Base-by-base conservation (phyloP, 164 flowering plant species). In the Vitis amurensis region DNA sequence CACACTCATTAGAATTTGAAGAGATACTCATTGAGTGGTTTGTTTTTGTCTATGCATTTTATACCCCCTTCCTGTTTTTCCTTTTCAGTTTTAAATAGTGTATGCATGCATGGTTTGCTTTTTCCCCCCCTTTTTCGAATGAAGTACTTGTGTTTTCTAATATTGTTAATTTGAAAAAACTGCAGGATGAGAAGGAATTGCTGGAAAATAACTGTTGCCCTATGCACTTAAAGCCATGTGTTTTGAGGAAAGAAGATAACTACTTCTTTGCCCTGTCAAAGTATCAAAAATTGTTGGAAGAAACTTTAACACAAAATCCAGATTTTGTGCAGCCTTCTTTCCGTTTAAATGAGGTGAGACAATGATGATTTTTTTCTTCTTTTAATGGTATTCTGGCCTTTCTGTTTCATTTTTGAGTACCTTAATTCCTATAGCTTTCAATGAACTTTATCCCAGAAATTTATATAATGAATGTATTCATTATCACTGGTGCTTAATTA, bases 211-310 rank as follows among this genome's bases (percentile, higher is more conserved):
- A 85, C 11, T 86, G 88, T 73, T 95, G 98, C 67, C 98, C 99
- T 11, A 69, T 89, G 72, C 99, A 95, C 76, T 82, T 89, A 55
- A 92, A 91, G 85, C 97, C 99, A 68, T 95, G 99, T 77, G 80
- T 83, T 50, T 27, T 55, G n/a, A 81, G 99, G 68, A 95, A 86
- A 78, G 98, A 92, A 80, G 94, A 92, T 70, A 95, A 95, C 77
- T 95, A 89, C 81, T 95, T 95, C 75, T 95, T 95, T 83, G 92
- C 95, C 47, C 76, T 95, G 70, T 91, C 97, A 50, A 95, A 89
- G 77, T 92, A 92, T 77, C 97, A 95, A 67, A 87, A 86, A 50
- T 49, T 64, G 62, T 73, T 95, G 75, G 98, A 95, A 83, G 93
- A 92, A 37, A 61, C 72, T 64, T 71, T 95, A 56, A 17, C 69